Conservation (phyloP, 1,284 basidiomycete species). For the Sphagnurus paluster region DNA sequence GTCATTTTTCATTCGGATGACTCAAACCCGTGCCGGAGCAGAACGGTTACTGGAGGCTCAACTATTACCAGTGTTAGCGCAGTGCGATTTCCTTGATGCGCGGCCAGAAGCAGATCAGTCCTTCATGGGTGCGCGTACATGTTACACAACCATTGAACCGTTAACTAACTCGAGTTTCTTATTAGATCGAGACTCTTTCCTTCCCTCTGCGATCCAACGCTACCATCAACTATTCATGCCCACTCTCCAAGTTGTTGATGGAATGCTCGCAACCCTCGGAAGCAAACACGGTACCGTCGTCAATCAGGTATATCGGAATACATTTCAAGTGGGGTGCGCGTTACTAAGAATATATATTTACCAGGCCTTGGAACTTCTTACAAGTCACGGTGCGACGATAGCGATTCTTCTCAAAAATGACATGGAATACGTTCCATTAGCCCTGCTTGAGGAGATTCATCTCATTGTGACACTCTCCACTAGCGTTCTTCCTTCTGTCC, state of each 20-base stretch:
- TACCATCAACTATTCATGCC: slow-evolving; percentile 90
- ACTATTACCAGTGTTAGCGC: slow-evolving; percentile 75
- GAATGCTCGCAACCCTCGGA: slow-evolving; percentile 69
- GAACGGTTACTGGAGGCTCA: slow-evolving; percentile 85
- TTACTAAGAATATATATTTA: not conserved
- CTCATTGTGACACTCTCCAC: slow-evolving; percentile 73
- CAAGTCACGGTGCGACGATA: slow-evolving; percentile 78
- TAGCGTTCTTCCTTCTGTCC: slow-evolving; percentile 65
- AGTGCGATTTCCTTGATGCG: slow-evolving; percentile 86
- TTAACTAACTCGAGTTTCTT: not conserved
- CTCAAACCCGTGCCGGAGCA: slow-evolving; percentile 80
- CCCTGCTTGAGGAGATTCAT: slow-evolving; percentile 74
- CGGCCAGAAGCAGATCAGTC: slow-evolving; percentile 81
- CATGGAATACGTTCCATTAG: slow-evolving; percentile 58
- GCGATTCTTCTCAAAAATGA: slow-evolving; percentile 78
- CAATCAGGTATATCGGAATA: slow-evolving; percentile 55
- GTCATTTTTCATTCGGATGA: slow-evolving; percentile 84
- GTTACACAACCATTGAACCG: not conserved
- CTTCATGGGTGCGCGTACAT: slow-evolving; percentile 63
- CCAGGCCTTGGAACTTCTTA: slow-evolving; percentile 75
- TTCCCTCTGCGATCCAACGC: slow-evolving; percentile 84
- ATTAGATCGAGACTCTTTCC: slow-evolving; percentile 80
- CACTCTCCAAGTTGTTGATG: slow-evolving; percentile 77
- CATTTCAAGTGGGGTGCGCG: not conserved
- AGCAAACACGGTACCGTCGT: slow-evolving; percentile 62